Percentiles rank a stretch among this genome's conserved stretches.
Evolutionary conservation across 1,284 basidiomycete species (phyloP).

Genomic region (Naganishia albida): DNA sequence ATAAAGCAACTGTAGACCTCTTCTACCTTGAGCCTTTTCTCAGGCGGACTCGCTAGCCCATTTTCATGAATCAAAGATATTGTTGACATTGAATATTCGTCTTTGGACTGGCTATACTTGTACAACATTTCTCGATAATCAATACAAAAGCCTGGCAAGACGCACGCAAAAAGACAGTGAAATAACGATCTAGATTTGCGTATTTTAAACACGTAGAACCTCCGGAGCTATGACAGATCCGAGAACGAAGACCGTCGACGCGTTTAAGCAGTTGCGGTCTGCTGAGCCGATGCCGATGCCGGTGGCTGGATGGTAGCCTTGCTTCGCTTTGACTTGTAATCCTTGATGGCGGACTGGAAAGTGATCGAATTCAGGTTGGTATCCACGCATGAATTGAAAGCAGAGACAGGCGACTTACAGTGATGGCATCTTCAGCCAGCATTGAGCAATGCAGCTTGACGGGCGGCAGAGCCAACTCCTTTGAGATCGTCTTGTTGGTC

Average conservation of each 20-base stretch:
- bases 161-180: not conserved
- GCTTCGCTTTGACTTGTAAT: constrained; percentile 79
- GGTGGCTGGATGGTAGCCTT: constrained; percentile 38
- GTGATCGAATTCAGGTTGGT: not conserved
- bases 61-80: not conserved
- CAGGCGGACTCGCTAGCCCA: not conserved
- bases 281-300: constrained; percentile 2
- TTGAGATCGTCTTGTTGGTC: constrained; percentile 99
- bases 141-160: not conserved
- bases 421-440: constrained; percentile 97
- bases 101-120: constrained; percentile 3
- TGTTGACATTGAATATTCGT: not conserved
- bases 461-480: constrained; percentile 85
- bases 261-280: constrained; percentile 17
- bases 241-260: not conserved
- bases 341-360: constrained; percentile 79
- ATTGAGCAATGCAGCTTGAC: constrained; percentile 82
- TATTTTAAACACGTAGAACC: not conserved
- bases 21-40: not conserved
- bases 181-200: not conserved
- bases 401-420: constrained; percentile 37
- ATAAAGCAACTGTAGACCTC: not conserved
- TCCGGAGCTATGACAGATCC: no score
- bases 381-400: not conserved
- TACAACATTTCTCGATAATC: constrained; percentile 19